Conservation (phyloP, 495 filamentous ascomycete genomes). For the Lasiosphaeria ovina region DNA sequence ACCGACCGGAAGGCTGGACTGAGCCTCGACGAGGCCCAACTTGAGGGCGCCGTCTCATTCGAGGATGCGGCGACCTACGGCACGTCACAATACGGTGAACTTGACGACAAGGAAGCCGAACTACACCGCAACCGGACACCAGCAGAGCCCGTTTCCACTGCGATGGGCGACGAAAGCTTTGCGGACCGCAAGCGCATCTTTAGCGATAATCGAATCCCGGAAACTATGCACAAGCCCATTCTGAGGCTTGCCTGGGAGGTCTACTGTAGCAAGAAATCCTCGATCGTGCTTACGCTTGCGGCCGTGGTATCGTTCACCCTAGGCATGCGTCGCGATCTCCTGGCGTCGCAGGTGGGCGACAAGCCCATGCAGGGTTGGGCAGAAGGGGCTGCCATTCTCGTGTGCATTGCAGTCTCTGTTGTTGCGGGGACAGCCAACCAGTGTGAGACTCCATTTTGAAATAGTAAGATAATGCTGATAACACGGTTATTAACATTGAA, state of each 20-base stretch:
- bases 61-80: slow-evolving; percentile 46
- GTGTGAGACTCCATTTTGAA: slow-evolving; percentile 76
- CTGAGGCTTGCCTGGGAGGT: slow-evolving; percentile 76
- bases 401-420: slow-evolving; percentile 73
- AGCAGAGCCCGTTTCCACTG: slow-evolving; percentile 6
- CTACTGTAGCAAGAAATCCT: slow-evolving; percentile 81
- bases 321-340: slow-evolving; percentile 68
- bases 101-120: slow-evolving; percentile 26
- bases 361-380: slow-evolving; percentile 68
- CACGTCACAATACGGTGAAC: slow-evolving; percentile 29
- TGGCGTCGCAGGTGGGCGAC: slow-evolving; percentile 45
- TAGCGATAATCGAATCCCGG: slow-evolving; percentile 67
- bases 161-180: slow-evolving; percentile 36
- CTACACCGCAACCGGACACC: slow-evolving; percentile 11
- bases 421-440: slow-evolving; percentile 74
- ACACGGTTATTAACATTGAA: no score
- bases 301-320: slow-evolving; percentile 69
- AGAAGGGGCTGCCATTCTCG: slow-evolving; percentile 75
- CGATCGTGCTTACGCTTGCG: slow-evolving; percentile 70
- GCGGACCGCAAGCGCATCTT: slow-evolving; percentile 68
- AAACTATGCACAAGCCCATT: slow-evolving; percentile 69
- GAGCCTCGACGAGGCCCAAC: slow-evolving; percentile 58
- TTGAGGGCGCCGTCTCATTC: slow-evolving; percentile 58
- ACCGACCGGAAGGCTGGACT: slow-evolving; percentile 62
- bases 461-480: slow-evolving; percentile 71